Base-by-base conservation (phyloP, 1,284 basidiomycete genomes). In the Tausonia pullulans region DNA sequence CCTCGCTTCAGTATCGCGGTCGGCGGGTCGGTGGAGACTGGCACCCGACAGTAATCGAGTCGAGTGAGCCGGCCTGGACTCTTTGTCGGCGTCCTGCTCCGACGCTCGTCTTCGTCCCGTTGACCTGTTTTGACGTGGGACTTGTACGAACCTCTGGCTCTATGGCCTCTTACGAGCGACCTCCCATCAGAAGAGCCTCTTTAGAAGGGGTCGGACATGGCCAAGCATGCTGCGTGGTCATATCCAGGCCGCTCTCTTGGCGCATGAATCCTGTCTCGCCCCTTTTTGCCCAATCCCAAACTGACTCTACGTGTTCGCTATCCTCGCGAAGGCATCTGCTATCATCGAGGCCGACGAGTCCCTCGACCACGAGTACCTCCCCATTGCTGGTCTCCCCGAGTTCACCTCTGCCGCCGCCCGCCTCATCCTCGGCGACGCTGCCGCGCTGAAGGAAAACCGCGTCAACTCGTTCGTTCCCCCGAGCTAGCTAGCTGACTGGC, bases 361-460 rank as follows among this genome's bases (percentile, higher is more conserved):
- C 43, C 78, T 93, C 68, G 88, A 96, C 77, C 93, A 97, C 74
- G 93, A 97, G 79, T 98, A 98, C 74, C 84, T 96, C 45, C 86
- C 90, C 44, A 96, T 96, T 73, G 87, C 88, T 57, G 93, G 93
- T 54, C 80, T 95, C 52, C 83, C 88, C 41, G 84, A 86, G 66
- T 97, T 87, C 76, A 90, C 86, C 10, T 74, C 79, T 59, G 86
- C 86, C 1, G 89, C 93, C 8, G 89, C 87, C 39, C 86, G 84
- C 72, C 79, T 97, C 65, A 86, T 96, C 67, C 81, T 97, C 58
- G 90, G 91, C 9, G 61, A 78, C 8, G 79, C 85, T 68, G 88
- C 87, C 14, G 88, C 85, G 27, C 78, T 95, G 68, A 78, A 80
- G 68, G 87, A 92, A 70, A 80, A 80, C 56, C 83, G 88, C 58